A percentile compares a stretch with the other conserved stretches of the same genome.
Evolutionary conservation across 192 early-diverging fungal genomes (phyloP).

Genomic region (Umbelopsis ramanniana): DNA sequence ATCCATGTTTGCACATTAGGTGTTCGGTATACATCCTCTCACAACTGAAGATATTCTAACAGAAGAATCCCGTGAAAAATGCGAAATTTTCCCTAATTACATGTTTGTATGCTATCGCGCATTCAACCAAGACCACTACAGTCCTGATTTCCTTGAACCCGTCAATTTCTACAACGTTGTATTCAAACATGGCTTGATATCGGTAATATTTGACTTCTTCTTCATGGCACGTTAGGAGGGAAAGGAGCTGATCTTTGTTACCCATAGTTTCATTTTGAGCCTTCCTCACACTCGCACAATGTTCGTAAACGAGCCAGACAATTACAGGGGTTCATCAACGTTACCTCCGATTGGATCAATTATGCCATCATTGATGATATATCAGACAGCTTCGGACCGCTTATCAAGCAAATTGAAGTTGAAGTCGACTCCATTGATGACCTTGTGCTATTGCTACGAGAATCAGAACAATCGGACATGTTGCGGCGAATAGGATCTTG

Average conservation of each 20-base stretch:
- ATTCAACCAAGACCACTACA: constrained; percentile 71
- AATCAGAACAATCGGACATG: constrained; percentile 66
- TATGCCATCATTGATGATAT: constrained; percentile 82
- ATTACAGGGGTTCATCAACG: constrained; percentile 43
- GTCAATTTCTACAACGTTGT: constrained; percentile 73
- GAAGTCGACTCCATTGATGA: constrained; percentile 83
- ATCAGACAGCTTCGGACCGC: constrained; percentile 72
- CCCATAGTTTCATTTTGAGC: constrained; percentile 62
- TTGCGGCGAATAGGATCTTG: constrained; percentile 74
- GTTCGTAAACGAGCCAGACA: constrained; percentile 69
- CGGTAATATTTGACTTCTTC: too few species aligned
- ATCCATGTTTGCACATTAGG: constrained; percentile 31
- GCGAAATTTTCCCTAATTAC: constrained; percentile 87
- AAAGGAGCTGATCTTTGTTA: not conserved
- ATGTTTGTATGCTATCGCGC: constrained; percentile 91
- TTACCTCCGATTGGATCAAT: constrained; percentile 72
- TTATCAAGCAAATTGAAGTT: constrained; percentile 66
- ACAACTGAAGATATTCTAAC: constrained; percentile 90
- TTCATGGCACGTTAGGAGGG: not conserved
- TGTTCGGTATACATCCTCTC: constrained; percentile 78
- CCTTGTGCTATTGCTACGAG: constrained; percentile 64
- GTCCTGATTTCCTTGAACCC: constrained; percentile 66
- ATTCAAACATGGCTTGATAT: constrained; percentile 72
- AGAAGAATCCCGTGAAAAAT: constrained; percentile 91
- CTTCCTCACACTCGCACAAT: constrained; percentile 61